Conservation (phyloP, 768 basidiomycete species). For the Naganishia friedmannii region DNA sequence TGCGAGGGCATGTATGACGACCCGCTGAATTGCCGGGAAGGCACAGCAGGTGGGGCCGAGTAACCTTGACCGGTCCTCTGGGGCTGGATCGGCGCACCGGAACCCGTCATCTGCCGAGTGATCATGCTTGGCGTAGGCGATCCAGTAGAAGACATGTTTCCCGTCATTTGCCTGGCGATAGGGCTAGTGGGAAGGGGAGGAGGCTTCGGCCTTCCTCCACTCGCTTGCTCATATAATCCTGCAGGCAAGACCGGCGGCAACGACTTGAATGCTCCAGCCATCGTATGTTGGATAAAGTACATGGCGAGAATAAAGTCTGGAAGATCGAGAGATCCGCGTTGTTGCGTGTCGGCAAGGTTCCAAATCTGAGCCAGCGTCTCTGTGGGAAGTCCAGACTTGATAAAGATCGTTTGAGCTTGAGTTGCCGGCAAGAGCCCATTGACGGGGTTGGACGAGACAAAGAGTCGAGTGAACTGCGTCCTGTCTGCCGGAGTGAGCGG, state of each 20-base stretch:
- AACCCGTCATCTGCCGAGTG: constrained; percentile 60
- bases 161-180: constrained; percentile 40
- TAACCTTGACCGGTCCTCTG: constrained; percentile 58
- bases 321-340: constrained; percentile 79
- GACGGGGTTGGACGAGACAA: constrained; percentile 66
- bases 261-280: constrained; percentile 70
- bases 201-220: constrained; percentile 43
- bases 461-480: constrained; percentile 76
- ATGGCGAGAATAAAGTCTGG: constrained; percentile 92
- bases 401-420: constrained; percentile 82
- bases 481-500: constrained; percentile 74
- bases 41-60: constrained; percentile 34
- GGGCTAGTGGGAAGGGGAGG: constrained; percentile 35
- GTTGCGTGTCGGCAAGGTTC: constrained; percentile 92
- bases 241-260: constrained; percentile 75
- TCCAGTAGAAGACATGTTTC: constrained; percentile 10
- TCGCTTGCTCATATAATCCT: constrained; percentile 78
- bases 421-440: constrained; percentile 78
- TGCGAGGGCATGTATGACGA: constrained; percentile 24
- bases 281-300: constrained; percentile 90
- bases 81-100: constrained; percentile 38
- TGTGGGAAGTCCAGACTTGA: constrained; percentile 81
- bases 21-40: constrained; percentile 26
- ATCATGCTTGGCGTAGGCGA: constrained; percentile 48
- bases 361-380: constrained; percentile 91